Base-by-base conservation (phyloP, 163 green algal genomes). In the Coccomyxa subellipsoidea region DNA sequence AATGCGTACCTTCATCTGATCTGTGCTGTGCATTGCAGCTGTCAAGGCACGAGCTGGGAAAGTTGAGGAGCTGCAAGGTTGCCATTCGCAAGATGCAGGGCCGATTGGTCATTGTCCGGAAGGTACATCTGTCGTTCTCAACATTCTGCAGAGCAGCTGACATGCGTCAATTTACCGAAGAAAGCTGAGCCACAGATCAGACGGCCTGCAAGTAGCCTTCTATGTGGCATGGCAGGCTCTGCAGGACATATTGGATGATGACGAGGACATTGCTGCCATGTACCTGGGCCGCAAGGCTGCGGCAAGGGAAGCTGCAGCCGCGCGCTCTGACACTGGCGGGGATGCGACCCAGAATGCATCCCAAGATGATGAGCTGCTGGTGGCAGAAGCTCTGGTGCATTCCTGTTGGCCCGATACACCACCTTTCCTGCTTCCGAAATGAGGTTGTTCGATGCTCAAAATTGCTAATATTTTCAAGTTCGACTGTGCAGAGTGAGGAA, bases 201-300 rank as follows among this genome's bases (percentile, higher is more conserved):
- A 2, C 23, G 47, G 47, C 23, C 21, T 18, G 23, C 21, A 27
- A 8, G 47, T 59, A 59, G 23, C 8, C 3, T 59, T 21, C 23
- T 18, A 1, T 12, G 47, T 2, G 40, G 76, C 37, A 32, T 32
- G 38, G 38, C 54, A 88, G 80, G 86, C 88, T 81, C 78, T 88
- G 69, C 76, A 88, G 38, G 80, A 83, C 35, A 70, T 90, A 25
- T 72, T 90, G 66, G 86, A 88, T 72, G 86, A 88, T 75, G 84
- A 90, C 36, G 66, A 86, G 54, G 86, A 90, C 81, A 88, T 88
- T 82, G 35, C 36, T 36, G 78, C 76, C 81, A 85, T 84, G 78
- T 85, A 82, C 78, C 78, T 85, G 29, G 37, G 21, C 38, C n/a
- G 81, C 21, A 73, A 73, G 27, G 66, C 66, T 18, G 29, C 29